Conservation (phyloP, 1,284 basidiomycete species). For the Pseudozyma tsukubaensis region DNA sequence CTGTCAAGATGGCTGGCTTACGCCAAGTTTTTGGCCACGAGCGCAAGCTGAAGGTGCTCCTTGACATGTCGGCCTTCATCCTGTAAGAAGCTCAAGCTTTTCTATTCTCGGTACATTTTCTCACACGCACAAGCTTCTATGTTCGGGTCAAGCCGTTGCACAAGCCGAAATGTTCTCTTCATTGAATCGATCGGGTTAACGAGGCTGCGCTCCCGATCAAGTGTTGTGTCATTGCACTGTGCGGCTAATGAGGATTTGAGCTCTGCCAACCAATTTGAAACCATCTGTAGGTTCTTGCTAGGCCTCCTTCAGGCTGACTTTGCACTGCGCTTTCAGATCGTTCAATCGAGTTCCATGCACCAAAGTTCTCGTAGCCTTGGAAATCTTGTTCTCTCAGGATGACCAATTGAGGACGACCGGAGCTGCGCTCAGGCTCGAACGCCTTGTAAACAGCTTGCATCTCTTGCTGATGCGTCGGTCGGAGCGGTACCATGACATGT, state of each 20-base stretch:
- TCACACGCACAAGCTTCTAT: too few relatives aligned
- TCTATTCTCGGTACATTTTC: too few relatives aligned
- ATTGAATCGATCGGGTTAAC: too few relatives aligned
- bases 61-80: too few relatives aligned
- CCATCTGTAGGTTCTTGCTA: slow-evolving; percentile 35
- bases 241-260: not conserved
- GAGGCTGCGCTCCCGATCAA: too few relatives aligned
- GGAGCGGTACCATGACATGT: slow-evolving; percentile 57
- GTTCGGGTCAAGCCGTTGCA: too few relatives aligned
- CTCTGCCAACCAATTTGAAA: slow-evolving; percentile 40
- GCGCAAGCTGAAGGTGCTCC: too few relatives aligned
- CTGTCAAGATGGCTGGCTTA: too few relatives aligned
- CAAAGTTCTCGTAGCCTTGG: slow-evolving; percentile 56
- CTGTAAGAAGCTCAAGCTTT: too few relatives aligned
- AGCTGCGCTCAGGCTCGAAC: slow-evolving; percentile 17
- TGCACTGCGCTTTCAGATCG: slow-evolving; percentile 5
- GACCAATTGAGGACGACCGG: slow-evolving; percentile 7
- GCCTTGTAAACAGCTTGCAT: slow-evolving; percentile 54
- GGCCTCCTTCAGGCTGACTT: slow-evolving; percentile 28
- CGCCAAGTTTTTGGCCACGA: too few relatives aligned
- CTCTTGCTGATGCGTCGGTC: slow-evolving; percentile 56
- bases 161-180: too few relatives aligned
- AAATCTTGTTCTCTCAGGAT: slow-evolving; percentile 38
- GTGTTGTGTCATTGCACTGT: too few relatives aligned
- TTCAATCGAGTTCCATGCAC: slow-evolving; percentile 35